A percentile compares a stretch with the other conserved stretches of the same genome.
Evolutionary conservation across 257 asterid species (phyloP).

Genomic region (Rubia yunnanensis): DNA sequence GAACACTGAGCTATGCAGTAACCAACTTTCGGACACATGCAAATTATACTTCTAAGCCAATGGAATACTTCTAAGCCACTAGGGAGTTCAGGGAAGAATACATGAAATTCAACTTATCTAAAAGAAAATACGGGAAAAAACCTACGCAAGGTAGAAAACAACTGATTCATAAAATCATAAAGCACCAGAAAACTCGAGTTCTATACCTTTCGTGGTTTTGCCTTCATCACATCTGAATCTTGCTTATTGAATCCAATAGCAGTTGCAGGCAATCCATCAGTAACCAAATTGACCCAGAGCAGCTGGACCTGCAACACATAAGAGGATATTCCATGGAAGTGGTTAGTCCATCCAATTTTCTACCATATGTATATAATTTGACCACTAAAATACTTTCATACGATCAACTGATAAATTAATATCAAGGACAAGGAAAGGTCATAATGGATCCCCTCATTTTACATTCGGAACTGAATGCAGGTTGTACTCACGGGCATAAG

Average conservation of each 20-base stretch:
- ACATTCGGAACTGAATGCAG: not conserved
- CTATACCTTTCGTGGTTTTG: conserved; percentile 95
- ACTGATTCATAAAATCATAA: not conserved
- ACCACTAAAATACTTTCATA: not conserved
- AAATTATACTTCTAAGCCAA: not conserved
- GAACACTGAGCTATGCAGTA: not conserved
- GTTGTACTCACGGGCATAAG: conserved; percentile 82
- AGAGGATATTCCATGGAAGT: conserved; percentile 12
- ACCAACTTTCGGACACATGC: not conserved
- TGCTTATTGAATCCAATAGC: conserved; percentile 98
- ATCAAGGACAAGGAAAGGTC: not conserved
- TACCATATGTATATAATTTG: too few species aligned
- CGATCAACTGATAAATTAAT: not conserved
- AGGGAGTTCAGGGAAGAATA: not conserved
- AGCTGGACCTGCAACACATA: conserved; percentile 74
- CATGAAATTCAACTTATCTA: not conserved
- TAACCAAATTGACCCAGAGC: conserved; percentile 99
- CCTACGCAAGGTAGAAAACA: not conserved
- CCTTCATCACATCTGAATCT: conserved; percentile 96
- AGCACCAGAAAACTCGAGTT: not conserved
- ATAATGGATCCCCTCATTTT: not conserved
- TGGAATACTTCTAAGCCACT: not conserved
- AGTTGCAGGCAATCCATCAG: conserved; percentile 99
- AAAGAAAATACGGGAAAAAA: not conserved
- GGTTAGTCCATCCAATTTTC: not conserved